A percentile compares a stretch with the other conserved stretches of the same genome.
These are phyloP conservation scores for Saturnispora hagleri DNA, from an alignment of 805 yeast species.

Conservation along the genomic window DNA sequence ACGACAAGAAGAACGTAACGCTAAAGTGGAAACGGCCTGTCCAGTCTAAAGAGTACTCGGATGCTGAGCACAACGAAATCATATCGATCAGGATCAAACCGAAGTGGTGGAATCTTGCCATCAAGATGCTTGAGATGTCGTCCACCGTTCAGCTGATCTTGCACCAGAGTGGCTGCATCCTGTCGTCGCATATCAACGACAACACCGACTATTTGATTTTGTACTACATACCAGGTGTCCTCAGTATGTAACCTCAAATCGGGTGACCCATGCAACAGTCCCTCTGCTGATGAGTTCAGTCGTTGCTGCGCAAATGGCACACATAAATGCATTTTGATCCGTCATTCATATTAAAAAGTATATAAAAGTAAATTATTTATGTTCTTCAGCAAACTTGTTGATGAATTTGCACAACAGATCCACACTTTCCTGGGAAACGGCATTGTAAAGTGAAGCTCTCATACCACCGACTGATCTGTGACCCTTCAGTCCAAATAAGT, in stretches of 20 bases:
- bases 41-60: slow-evolving; percentile 17
- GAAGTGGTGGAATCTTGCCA: slow-evolving; percentile 62
- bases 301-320: too few species aligned
- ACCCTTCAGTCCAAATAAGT: slow-evolving; percentile 79
- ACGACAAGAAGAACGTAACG: slow-evolving; percentile 45
- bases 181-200: slow-evolving; percentile 61
- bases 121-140: slow-evolving; percentile 51
- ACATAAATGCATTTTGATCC: too few species aligned
- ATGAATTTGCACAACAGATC: slow-evolving; percentile 48
- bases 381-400: slow-evolving; percentile 45
- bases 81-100: slow-evolving; percentile 34
- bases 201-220: slow-evolving; percentile 55
- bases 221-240: slow-evolving; percentile 38
- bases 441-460: slow-evolving; percentile 88
- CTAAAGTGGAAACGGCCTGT: slow-evolving; percentile 47
- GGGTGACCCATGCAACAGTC: too few species aligned
- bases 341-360: too few species aligned
- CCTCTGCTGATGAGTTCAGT: too few species aligned
- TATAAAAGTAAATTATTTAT: slow-evolving; percentile 2
- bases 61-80: slow-evolving; percentile 10
- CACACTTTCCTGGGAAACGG: slow-evolving; percentile 58
- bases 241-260: background rate
- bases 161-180: slow-evolving; percentile 40
- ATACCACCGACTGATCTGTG: slow-evolving; percentile 97
- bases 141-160: slow-evolving; percentile 52